Percentiles rank a stretch among this genome's conserved stretches.
Conservation (phyloP, 2,329 filamentous ascomycete species). For the Curvularia verruculosa region DNA sequence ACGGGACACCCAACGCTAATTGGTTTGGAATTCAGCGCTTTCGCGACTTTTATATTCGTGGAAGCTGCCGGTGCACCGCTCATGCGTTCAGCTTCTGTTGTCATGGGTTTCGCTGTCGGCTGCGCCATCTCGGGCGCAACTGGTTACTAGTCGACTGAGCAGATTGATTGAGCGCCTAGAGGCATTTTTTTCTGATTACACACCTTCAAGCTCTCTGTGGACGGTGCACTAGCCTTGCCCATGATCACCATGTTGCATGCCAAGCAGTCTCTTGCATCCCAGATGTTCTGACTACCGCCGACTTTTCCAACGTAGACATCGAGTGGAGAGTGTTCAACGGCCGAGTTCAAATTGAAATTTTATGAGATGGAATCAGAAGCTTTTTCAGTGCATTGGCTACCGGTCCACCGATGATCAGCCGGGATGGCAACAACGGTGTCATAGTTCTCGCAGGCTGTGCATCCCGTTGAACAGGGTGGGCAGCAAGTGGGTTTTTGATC, state of each 20-base stretch:
- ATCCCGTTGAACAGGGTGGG: conserved; percentile 37
- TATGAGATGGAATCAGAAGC: conserved; percentile 37
- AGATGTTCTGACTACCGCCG: conserved; percentile 38
- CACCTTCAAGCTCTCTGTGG: conserved; percentile 38
- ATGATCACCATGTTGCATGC: conserved; percentile 39
- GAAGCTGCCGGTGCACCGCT: conserved; percentile 36
- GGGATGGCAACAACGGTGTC: conserved; percentile 40
- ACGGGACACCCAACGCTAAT: conserved; percentile 45
- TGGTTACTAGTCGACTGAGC: conserved; percentile 34
- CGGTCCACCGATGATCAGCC: conserved; percentile 37
- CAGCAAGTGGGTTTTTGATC: conserved; percentile 34
- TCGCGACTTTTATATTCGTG: conserved; percentile 36
- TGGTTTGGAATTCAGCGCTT: conserved; percentile 38
- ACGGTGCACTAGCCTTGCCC: conserved; percentile 34
- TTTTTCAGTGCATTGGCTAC: conserved; percentile 37
- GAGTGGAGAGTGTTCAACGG: conserved; percentile 38
- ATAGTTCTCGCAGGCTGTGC: conserved; percentile 38
- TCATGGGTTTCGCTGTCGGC: conserved; percentile 36
- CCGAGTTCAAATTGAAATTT: conserved; percentile 35
- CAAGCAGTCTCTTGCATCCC: conserved; percentile 48
- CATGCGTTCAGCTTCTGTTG: conserved; percentile 37
- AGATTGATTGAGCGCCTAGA: conserved; percentile 27
- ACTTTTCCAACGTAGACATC: conserved; percentile 34
- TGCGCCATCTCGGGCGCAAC: conserved; percentile 36
- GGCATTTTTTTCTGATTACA: conserved; percentile 38